A percentile compares a stretch with the other conserved stretches of the same genome.
These are phyloP conservation scores for Athelia sp. DNA, from an alignment of 1,284 basidiomycete species.

Conservation along the genomic window DNA sequence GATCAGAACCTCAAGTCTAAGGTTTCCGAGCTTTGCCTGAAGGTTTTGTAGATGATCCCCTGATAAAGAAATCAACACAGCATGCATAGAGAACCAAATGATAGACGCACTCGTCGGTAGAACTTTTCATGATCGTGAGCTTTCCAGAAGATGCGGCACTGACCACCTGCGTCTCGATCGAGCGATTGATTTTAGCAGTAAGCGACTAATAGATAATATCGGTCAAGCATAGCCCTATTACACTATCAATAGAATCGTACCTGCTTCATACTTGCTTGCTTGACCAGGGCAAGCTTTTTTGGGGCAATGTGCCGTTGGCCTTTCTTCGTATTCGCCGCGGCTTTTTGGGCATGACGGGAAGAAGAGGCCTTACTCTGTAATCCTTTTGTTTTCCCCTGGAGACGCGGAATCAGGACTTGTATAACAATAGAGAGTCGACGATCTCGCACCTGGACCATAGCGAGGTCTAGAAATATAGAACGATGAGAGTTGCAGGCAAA, in stretches of 20 bases:
- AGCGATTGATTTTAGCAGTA: constrained; percentile 84
- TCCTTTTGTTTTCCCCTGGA: constrained; percentile 61
- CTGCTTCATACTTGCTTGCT: constrained; percentile 66
- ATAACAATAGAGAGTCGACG: not conserved
- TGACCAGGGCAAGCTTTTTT: constrained; percentile 66
- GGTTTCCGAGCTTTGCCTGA: not conserved
- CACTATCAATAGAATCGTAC: constrained; percentile 28
- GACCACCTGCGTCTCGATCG: constrained; percentile 87
- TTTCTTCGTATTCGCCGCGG: constrained; percentile 66
- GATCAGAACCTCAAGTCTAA: not conserved
- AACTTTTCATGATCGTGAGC: constrained; percentile 83
- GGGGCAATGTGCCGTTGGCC: constrained; percentile 67
- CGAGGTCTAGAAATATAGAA: constrained; percentile 2
- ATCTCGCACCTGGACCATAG: constrained; percentile 33
- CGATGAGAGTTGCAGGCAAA: not conserved
- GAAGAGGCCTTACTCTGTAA: constrained; percentile 49
- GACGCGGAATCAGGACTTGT: constrained; percentile 30
- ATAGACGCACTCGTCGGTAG: constrained; percentile 42
- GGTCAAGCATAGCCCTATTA: constrained; percentile 1
- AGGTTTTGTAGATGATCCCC: not conserved
- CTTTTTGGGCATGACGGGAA: constrained; percentile 53
- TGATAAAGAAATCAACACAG: not conserved
- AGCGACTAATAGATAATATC: constrained; percentile 54
- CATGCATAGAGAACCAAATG: not conserved
- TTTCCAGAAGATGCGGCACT: constrained; percentile 81